phyloP scores from a whole-genome alignment of 2,329 filamentous ascomycete genomes.

The Diaporthe vaccinii region DNA sequence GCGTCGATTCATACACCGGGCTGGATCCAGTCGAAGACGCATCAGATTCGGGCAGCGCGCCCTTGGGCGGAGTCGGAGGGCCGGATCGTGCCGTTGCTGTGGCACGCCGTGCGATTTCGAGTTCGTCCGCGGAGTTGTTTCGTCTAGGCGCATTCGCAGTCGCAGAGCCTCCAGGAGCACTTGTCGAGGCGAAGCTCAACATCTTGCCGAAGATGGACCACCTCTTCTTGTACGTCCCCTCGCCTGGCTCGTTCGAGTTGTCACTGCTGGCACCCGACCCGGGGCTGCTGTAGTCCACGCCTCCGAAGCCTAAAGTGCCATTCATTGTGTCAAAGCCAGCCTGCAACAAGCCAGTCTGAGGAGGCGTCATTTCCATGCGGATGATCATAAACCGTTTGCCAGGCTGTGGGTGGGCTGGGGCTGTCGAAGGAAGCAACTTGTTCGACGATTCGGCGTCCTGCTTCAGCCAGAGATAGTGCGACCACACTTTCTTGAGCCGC shows the following conservation, averaged over 20 bases:
- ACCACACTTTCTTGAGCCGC: slow-evolving; percentile 80
- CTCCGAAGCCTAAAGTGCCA: slow-evolving; percentile 60
- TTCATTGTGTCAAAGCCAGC: slow-evolving; percentile 41
- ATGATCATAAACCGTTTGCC: slow-evolving; percentile 91
- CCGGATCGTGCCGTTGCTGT: slow-evolving; percentile 60
- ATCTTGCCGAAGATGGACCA: slow-evolving; percentile 77
- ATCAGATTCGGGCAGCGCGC: slow-evolving; percentile 53
- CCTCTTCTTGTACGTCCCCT: slow-evolving; percentile 63
- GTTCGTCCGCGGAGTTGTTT: slow-evolving; percentile 53
- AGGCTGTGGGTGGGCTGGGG: slow-evolving; percentile 87
- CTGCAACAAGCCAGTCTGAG: slow-evolving; percentile 61
- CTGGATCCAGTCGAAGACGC: slow-evolving; percentile 68
- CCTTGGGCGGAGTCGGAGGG: slow-evolving; percentile 54
- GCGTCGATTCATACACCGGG: slow-evolving; percentile 66
- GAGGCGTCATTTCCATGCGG: slow-evolving; percentile 75
- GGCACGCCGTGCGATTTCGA: slow-evolving; percentile 65
- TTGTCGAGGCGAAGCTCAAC: slow-evolving; percentile 59
- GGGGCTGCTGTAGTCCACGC: slow-evolving; percentile 39
- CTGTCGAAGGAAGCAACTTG: slow-evolving; percentile 76
- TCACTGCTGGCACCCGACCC: slow-evolving; percentile 33
- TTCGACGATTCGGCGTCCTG: slow-evolving; percentile 71
- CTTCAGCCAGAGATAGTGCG: slow-evolving; percentile 82
- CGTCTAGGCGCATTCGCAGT: slow-evolving; percentile 42
- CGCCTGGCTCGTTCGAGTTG: slow-evolving; percentile 46
- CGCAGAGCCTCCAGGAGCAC: slow-evolving; percentile 37